Base-by-base conservation (phyloP, 345 rosid genomes). In the Camelina hispida region DNA sequence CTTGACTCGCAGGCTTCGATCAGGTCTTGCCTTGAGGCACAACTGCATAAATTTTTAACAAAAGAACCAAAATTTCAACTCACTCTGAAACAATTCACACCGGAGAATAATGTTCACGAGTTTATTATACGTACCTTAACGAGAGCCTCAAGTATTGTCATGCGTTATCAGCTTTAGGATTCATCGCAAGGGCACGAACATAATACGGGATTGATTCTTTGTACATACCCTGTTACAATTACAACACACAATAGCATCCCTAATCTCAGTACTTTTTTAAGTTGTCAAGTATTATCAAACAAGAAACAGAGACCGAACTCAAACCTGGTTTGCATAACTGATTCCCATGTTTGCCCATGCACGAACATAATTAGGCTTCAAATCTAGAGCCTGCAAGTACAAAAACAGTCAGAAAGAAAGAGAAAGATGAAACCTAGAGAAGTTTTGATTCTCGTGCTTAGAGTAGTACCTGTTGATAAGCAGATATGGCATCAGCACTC, bases 291-390 rank as follows among this genome's bases (percentile, higher is more conserved):
- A n/a, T n/a, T n/a, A n/a, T 11, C 59, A 73, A 54, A n/a, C 53
- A 14, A 14, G 1, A 44, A 44, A 44, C 16, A 15, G 15, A 44
- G 16, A 44, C 48, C 8, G 16, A 44, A 44, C 16, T 44, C 48
- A 2, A 43, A 96, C 99, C 99, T 96, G 99, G 83, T 96, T 96
- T 66, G 99, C 99, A 65, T 86, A 96, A 81, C 99, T 96, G 81
- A 96, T 96, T 54, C 99, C 99, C 98, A 96, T 93, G 84, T 96
- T 96, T 78, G 98, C 97, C 99, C 99, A 93, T n/a, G 99, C 99
- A n/a, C 99, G 99, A 76, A 96, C 98, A 67, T 96, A 96, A 66
- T 96, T 96, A 38, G 99, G 99, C 85, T 96, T 96, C 89, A 96
- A 87, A 86, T 96, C 97, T 57, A 93, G 82, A 62, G 99, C 99